Percentiles rank a stretch among this genome's conserved stretches.
Conservation (phyloP, 805 yeast species). For the Saccharomyces cerevisiae region DNA sequence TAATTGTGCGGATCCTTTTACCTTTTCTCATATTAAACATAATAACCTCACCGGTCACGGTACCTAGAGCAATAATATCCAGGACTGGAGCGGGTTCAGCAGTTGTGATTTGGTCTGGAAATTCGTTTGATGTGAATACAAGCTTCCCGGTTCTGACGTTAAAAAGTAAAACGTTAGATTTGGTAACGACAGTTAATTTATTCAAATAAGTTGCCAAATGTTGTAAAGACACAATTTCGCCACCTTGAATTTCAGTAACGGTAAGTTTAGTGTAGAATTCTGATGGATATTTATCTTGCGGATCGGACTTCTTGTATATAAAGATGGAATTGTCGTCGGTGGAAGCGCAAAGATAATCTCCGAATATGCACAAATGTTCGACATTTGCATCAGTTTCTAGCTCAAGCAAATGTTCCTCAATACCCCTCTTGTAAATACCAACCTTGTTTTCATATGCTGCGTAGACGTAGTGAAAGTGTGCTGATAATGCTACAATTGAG, state of each 20-base stretch:
- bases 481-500: conserved; percentile 60
- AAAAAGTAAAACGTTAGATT: conserved; percentile 48
- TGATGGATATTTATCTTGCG: conserved; percentile 39
- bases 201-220: conserved; percentile 92
- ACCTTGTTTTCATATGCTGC: conserved; percentile 65
- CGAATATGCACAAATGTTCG: conserved; percentile 54
- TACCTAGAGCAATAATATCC: conserved; percentile 75
- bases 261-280: conserved; percentile 59
- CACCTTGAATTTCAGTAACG: conserved; percentile 50
- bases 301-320: conserved; percentile 43
- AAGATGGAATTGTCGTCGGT: conserved; percentile 38
- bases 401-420: conserved; percentile 35
- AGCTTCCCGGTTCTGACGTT: conserved; percentile 74
- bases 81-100: conserved; percentile 79
- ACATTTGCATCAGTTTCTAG: conserved; percentile 34
- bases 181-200: conserved; percentile 78
- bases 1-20: conserved; percentile 43
- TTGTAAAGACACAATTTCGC: conserved; percentile 46
- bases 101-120: conserved; percentile 53
- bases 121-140: conserved; percentile 48
- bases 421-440: conserved; percentile 80
- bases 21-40: conserved; percentile 65
- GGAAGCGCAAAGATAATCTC: conserved; percentile 63
- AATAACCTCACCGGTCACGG: conserved; percentile 54
- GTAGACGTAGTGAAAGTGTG: conserved; percentile 78